Percentiles rank a stretch among this genome's conserved stretches.
Conservation (phyloP, 495 filamentous ascomycete species). For the Xylaria nigripes region DNA sequence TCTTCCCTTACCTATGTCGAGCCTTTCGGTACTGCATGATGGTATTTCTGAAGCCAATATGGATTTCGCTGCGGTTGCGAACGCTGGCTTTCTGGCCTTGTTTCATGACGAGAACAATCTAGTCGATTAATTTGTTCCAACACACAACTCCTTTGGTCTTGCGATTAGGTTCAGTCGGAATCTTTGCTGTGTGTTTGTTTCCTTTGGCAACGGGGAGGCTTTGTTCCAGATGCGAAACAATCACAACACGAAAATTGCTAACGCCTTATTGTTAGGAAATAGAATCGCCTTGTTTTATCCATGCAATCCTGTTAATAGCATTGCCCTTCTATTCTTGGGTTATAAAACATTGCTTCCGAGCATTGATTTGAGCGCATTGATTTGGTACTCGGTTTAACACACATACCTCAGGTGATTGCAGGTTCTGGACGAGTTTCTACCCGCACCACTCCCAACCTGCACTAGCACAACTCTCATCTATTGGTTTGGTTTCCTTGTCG, state of each 20-base stretch:
- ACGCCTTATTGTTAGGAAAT: background rate
- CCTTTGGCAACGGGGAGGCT: background rate
- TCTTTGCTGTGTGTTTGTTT: background rate
- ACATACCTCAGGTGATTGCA: background rate
- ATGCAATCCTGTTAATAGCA: background rate
- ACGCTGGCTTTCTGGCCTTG: background rate
- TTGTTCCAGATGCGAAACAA: background rate
- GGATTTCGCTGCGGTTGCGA: too few relatives aligned
- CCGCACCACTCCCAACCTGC: background rate
- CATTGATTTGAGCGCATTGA: background rate
- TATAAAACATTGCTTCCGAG: slow-evolving; percentile 1
- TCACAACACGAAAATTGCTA: background rate
- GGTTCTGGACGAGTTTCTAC: background rate
- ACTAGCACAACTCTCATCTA: background rate
- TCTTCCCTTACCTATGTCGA: background rate
- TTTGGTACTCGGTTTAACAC: background rate
- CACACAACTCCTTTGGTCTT: background rate
- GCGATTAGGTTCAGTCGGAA: background rate
- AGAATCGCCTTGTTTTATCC: background rate
- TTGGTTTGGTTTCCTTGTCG: background rate
- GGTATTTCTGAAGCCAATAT: too few relatives aligned
- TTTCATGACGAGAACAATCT: background rate
- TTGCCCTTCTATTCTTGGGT: background rate
- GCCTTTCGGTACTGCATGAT: background rate
- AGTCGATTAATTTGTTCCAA: background rate